These are phyloP conservation scores for Acanthamoeba sp. DNA, from an alignment of 208 protist species.

Conservation along the genomic window DNA sequence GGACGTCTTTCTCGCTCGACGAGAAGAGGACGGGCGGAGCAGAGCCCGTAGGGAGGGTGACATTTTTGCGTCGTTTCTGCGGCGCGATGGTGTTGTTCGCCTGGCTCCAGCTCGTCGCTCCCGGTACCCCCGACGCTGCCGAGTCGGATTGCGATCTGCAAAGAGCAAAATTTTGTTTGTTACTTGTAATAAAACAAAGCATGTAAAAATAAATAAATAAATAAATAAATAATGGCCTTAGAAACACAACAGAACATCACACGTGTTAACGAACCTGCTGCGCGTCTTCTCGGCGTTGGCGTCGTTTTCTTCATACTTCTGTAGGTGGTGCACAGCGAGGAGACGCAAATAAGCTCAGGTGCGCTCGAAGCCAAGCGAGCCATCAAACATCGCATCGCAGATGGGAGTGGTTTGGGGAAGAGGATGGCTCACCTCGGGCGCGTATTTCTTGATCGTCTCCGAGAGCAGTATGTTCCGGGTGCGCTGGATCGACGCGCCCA, in stretches of 20 bases:
- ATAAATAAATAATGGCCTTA: too few species aligned
- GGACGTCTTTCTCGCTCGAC: background rate
- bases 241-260: too few species aligned
- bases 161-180: too few species aligned
- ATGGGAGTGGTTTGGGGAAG: background rate
- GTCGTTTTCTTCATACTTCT: background rate
- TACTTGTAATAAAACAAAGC: too few species aligned
- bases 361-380: too few species aligned
- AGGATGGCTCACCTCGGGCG: background rate
- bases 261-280: background rate
- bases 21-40: conserved; percentile 12
- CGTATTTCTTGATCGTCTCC: conserved; percentile 45
- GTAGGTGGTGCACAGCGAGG: background rate
- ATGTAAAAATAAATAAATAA: too few species aligned
- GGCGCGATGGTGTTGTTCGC: background rate
- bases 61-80: conserved; percentile 26
- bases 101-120: background rate
- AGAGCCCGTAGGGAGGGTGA: conserved; percentile 1
- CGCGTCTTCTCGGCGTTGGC: conserved; percentile 4
- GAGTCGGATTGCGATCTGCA: conserved; percentile 28
- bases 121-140: background rate
- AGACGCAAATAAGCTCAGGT: too few species aligned
- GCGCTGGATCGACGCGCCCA: conserved; percentile 16
- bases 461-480: conserved; percentile 58
- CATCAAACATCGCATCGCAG: background rate